Evolutionary conservation across 2,329 filamentous ascomycete genomes (phyloP).

Genomic region (Microsporum ferrugineum): DNA sequence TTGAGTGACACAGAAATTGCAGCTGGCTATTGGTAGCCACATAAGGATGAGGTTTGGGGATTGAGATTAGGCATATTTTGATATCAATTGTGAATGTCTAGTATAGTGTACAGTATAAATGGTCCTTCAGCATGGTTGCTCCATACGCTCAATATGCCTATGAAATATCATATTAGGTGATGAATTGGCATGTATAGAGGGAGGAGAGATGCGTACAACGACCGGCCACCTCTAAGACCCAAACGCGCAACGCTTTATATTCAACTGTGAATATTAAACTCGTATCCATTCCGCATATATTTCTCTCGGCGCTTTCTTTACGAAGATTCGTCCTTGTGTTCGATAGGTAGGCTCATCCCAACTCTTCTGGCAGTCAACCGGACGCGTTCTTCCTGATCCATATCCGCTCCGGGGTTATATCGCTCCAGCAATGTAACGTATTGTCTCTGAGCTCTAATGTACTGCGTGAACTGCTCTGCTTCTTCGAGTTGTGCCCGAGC

Average conservation of each 20-base stretch:
- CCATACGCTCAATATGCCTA: not conserved
- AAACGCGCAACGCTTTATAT: not conserved
- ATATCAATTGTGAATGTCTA: not conserved
- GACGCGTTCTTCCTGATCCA: conserved; percentile 75
- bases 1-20: no score
- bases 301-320: not conserved
- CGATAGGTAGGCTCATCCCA: conserved; percentile 73
- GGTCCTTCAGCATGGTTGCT: not conserved
- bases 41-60: not conserved
- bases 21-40: not conserved
- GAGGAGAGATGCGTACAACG: not conserved
- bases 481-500: conserved; percentile 37
- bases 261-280: not conserved
- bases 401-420: conserved; percentile 86
- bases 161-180: not conserved
- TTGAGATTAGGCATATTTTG: not conserved
- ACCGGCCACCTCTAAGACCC: not conserved
- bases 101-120: not conserved
- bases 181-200: not conserved
- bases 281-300: not conserved
- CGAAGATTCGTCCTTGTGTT: conserved; percentile 30
- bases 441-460: conserved; percentile 71
- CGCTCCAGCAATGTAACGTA: conserved; percentile 74
- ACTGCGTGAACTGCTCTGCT: conserved; percentile 68
- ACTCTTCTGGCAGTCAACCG: conserved; percentile 74